A percentile compares a stretch with the other conserved stretches of the same genome.
Conservation (phyloP, 179 eudicot species). For the Camellia oleifera region DNA sequence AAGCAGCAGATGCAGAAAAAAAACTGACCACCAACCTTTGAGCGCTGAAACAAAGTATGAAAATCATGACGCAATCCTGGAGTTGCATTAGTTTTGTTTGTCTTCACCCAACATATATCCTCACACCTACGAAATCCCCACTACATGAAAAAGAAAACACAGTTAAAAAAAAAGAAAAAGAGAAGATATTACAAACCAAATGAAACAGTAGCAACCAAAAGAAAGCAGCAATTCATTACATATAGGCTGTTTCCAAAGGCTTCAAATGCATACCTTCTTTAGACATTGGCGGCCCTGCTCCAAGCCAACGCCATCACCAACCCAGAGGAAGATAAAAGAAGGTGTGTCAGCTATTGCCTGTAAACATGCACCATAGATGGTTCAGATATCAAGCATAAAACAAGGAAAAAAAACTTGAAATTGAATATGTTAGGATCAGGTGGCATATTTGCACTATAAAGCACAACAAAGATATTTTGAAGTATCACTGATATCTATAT, state of each 20-base stretch:
- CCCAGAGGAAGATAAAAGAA: slow-evolving; percentile 97
- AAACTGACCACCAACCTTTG: slow-evolving; percentile 56
- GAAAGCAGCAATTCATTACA: neutral
- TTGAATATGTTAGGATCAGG: neutral
- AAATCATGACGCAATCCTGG: slow-evolving; percentile 95
- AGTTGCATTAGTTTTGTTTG: slow-evolving; percentile 81
- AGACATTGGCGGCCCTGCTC: slow-evolving; percentile 97
- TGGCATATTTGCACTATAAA: neutral
- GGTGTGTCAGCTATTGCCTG: slow-evolving; percentile 99
- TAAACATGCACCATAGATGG: slow-evolving; percentile 5
- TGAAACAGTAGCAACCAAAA: slow-evolving; percentile 8
- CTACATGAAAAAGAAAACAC: slow-evolving; percentile 34
- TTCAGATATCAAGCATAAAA: neutral
- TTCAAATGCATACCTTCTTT: slow-evolving; percentile 60
- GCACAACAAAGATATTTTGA: neutral
- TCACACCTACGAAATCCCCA: slow-evolving; percentile 99
- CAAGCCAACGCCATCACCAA: slow-evolving; percentile 97
- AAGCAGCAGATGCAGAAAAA: neutral
- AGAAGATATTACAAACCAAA: neutral
- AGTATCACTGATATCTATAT: neutral
- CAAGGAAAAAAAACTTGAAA: neutral
- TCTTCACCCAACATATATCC: slow-evolving; percentile 99
- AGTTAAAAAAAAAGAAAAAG: too few species aligned
- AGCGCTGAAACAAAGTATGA: slow-evolving; percentile 85
- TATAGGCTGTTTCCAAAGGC: slow-evolving; percentile 2